Evolutionary conservation across 257 asterid genomes (phyloP).

Genomic region (Solanum stenotomum): DNA sequence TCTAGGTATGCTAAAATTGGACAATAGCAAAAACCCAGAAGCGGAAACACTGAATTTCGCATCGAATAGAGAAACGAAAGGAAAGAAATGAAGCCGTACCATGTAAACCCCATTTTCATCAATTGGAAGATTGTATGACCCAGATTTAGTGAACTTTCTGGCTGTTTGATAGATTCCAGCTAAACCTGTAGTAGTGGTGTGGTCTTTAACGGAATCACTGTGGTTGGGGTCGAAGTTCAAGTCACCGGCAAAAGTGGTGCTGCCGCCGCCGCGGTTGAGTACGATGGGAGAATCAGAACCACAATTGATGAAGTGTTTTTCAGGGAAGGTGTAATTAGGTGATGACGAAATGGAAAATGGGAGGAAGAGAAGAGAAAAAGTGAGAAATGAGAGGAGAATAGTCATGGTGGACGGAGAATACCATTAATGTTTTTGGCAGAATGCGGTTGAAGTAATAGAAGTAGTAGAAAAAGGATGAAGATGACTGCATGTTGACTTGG

Average conservation of each 20-base stretch:
- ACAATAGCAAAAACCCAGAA: slow-evolving; percentile 19
- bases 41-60: slow-evolving; percentile 33
- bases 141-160: slow-evolving; percentile 22
- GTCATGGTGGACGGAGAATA: not conserved
- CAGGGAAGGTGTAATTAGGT: slow-evolving; percentile 18
- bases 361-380: slow-evolving; percentile 7
- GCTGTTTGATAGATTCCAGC: slow-evolving; percentile 25
- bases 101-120: slow-evolving; percentile 23
- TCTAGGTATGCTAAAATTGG: slow-evolving; percentile 18
- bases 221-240: not conserved
- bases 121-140: slow-evolving; percentile 22
- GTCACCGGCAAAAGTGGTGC: slow-evolving; percentile 20
- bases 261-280: not conserved
- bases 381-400: not conserved
- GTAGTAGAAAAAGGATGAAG: not conserved
- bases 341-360: not conserved
- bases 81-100: slow-evolving; percentile 48
- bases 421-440: not conserved
- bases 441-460: not conserved
- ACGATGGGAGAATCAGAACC: slow-evolving; percentile 19
- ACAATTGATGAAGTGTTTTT: slow-evolving; percentile 43
- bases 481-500: slow-evolving; percentile 13
- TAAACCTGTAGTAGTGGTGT: not conserved
- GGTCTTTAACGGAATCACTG: not conserved
- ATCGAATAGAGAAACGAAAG: slow-evolving; percentile 1